phyloP scores from a whole-genome alignment of 441 rosid species.

The Syzygium syzygioides region DNA sequence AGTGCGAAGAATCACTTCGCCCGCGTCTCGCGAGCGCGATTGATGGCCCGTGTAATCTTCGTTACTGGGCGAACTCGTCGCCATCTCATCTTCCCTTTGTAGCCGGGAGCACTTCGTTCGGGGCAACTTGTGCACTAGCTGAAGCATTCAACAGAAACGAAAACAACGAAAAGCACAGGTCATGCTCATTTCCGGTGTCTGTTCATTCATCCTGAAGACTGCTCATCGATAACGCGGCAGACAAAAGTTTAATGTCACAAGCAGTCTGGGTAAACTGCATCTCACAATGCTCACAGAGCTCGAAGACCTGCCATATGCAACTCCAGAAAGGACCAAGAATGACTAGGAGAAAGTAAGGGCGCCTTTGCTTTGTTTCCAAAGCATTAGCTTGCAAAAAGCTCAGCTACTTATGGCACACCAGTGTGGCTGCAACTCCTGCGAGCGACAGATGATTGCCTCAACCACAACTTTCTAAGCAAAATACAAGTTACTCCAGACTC shows the following conservation, averaged over 20 bases:
- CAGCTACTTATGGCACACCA: not conserved
- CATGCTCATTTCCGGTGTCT: not conserved
- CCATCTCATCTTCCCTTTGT: no score
- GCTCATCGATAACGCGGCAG: not conserved
- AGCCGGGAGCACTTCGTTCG: no score
- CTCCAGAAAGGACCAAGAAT: not conserved
- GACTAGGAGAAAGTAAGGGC: not conserved
- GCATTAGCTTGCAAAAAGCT: not conserved
- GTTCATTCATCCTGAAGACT: not conserved
- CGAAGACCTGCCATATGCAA: not conserved
- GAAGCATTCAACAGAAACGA: not conserved
- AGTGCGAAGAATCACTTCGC: not conserved
- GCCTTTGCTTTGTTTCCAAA: not conserved
- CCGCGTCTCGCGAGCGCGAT: not conserved
- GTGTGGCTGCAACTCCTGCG: not conserved
- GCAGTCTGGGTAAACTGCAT: not conserved
- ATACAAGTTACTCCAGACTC: not conserved
- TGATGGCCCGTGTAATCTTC: not conserved
- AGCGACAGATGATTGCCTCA: not conserved
- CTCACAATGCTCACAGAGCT: not conserved
- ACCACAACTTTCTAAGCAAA: not conserved
- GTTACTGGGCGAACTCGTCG: not conserved
- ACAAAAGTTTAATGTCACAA: not conserved
- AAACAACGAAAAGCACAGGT: not conserved
- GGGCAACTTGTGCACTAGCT: not conserved